These are phyloP conservation scores for Prunus armeniaca DNA, from an alignment of 306 rosid species.

Conservation along the genomic window DNA sequence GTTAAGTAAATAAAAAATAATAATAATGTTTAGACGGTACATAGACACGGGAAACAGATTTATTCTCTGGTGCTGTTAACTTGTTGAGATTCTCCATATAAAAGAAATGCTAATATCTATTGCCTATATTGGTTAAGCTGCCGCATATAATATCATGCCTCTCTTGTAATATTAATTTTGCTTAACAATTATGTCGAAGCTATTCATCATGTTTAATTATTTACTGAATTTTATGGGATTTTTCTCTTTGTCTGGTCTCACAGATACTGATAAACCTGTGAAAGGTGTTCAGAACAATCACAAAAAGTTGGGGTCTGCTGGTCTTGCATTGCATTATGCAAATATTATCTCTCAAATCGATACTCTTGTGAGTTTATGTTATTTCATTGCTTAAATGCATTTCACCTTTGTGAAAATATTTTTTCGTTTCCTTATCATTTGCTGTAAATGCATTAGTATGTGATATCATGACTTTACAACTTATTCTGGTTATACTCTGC, in stretches of 20 bases:
- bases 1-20: neutral
- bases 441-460: neutral
- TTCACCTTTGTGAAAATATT: neutral
- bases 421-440: neutral
- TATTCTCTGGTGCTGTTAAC: neutral
- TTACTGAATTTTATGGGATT: slow-evolving; percentile 4
- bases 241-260: slow-evolving; percentile 25
- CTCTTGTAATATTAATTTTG: neutral
- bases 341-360: slow-evolving; percentile 87
- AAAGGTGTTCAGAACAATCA: slow-evolving; percentile 56
- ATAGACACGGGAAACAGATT: neutral
- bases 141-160: neutral
- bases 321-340: slow-evolving; percentile 98
- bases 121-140: neutral
- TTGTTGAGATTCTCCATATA: neutral
- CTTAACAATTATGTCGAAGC: neutral
- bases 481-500: neutral
- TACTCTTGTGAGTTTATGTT: slow-evolving; percentile 69
- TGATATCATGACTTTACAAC: neutral
- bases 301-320: slow-evolving; percentile 82
- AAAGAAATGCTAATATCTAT: neutral
- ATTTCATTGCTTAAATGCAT: neutral
- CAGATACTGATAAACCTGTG: slow-evolving; percentile 57
- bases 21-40: neutral
- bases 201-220: neutral